Evolutionary conservation across 805 yeast species (phyloP), one percentile per base, ranked within the genome.

Genomic region (Maudiozyma turicensis): DNA sequence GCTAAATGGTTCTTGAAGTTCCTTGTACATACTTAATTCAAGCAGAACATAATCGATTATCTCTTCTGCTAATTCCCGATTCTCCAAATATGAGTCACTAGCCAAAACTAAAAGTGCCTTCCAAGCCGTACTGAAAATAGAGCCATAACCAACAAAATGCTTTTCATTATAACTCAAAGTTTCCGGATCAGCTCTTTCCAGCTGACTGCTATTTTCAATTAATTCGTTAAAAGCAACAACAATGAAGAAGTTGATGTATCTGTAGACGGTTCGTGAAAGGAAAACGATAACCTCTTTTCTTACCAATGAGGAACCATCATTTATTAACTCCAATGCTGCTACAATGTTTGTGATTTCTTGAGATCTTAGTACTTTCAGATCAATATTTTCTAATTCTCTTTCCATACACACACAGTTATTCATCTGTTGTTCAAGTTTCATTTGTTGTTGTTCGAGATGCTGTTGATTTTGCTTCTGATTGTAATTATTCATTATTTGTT

Each of bases 301-400:
- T 1, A 93, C 96, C 55, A 91, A 68, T 0, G 95, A 80, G 0
- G 96, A 86, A 0, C 95, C 98, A 67, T 93, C 98, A 43, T 85
- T 83, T 2, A 88, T 75, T 32, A 86, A 67, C 11, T 78, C 72
- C 32, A 90, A 64, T 0, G 88, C 78, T 0, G 82, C 78, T 51
- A 81, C 76, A 1, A 95, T 86, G 37, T 89, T 70, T 48, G 76
- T 77, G 20, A 84, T 70, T 57, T 88, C 95, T 55, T 82, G 86
- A 50, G 78, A 80, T 57, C 74, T 79, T 50, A 82, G 62, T 53
- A 78, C 84, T 47, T 67, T 63, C 28, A 64, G 51, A 41, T 65
- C 67, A 35, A 63, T 55, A 42, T 50, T 59, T 53, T 63, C 65
- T 37, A 66, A 42, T 44, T 58, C 64, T 32, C 53, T 42, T 40